phyloP scores from a whole-genome alignment of 441 rosid species.

The Aquilaria agallochum region DNA sequence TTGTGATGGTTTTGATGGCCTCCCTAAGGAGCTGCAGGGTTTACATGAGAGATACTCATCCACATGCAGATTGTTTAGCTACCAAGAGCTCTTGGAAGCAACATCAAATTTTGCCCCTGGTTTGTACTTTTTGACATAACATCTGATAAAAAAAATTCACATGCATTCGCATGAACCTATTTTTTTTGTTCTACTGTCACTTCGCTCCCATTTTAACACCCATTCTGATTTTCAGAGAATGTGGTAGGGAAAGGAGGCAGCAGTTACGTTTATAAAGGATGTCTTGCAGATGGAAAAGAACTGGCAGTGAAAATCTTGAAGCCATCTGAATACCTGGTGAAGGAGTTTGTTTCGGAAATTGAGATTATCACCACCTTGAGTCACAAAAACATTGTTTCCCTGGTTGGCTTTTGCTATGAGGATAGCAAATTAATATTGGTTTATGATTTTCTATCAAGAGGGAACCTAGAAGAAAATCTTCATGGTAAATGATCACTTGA shows the following conservation, averaged over 20 bases:
- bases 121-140: constrained; percentile 21
- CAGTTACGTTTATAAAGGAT: constrained; percentile 83
- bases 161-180: constrained; percentile 5
- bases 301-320: constrained; percentile 82
- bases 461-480: constrained; percentile 92
- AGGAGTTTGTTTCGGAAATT: constrained; percentile 72
- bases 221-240: constrained; percentile 45
- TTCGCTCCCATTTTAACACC: constrained; percentile 7
- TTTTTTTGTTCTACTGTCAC: background rate
- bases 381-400: constrained; percentile 84
- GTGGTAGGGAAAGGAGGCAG: constrained; percentile 92
- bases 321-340: constrained; percentile 54
- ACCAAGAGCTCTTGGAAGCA: constrained; percentile 62
- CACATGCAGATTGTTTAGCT: constrained; percentile 72
- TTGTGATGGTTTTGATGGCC: constrained; percentile 23
- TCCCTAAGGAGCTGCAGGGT: constrained; percentile 62
- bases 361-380: constrained; percentile 65
- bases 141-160: background rate
- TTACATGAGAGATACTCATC: constrained; percentile 70
- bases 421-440: constrained; percentile 59
- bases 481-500: constrained; percentile 42
- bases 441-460: constrained; percentile 72
- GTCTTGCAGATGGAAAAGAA: constrained; percentile 75
- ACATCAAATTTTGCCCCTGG: constrained; percentile 73
- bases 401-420: constrained; percentile 82